Evolutionary conservation across 768 basidiomycete genomes (phyloP).

Genomic region (Lepiota brunneoincarnata): DNA sequence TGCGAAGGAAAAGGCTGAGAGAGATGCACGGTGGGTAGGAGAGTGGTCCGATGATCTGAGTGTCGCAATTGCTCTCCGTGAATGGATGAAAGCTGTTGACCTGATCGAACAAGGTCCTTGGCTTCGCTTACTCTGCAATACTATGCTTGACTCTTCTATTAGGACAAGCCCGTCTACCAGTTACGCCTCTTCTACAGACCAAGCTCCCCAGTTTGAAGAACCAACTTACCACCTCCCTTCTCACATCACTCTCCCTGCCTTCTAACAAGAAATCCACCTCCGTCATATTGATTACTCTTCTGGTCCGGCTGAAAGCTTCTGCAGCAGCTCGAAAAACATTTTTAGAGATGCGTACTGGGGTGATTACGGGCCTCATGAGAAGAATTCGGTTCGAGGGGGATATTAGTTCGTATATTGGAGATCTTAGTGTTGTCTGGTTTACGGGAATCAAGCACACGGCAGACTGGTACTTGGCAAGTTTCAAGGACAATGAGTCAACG

Average conservation of each 20-base stretch:
- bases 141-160: not conserved
- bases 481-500: slow-evolving; percentile 92
- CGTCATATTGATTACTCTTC: slow-evolving; percentile 66
- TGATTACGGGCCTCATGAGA: slow-evolving; percentile 75
- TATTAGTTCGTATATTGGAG: slow-evolving; percentile 79
- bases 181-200: slow-evolving; percentile 47
- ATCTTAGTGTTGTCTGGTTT: slow-evolving; percentile 86
- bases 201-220: slow-evolving; percentile 68
- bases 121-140: not conserved
- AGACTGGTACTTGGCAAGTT: slow-evolving; percentile 96
- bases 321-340: slow-evolving; percentile 82
- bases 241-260: slow-evolving; percentile 71
- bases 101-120: slow-evolving; percentile 77
- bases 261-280: slow-evolving; percentile 76
- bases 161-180: slow-evolving; percentile 64
- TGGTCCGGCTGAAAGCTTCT: slow-evolving; percentile 73
- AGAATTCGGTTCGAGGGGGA: slow-evolving; percentile 91
- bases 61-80: slow-evolving; percentile 84
- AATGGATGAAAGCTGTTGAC: slow-evolving; percentile 85
- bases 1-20: slow-evolving; percentile 73
- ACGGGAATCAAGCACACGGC: slow-evolving; percentile 96
- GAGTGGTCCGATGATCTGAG: slow-evolving; percentile 92
- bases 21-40: slow-evolving; percentile 82
- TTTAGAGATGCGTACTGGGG: slow-evolving; percentile 70
- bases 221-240: slow-evolving; percentile 65